A percentile compares a stretch with the other conserved stretches of the same genome.
These are phyloP conservation scores for Alternaria infectoria DNA, from an alignment of 2,329 filamentous ascomycete genomes.

Conservation along the genomic window DNA sequence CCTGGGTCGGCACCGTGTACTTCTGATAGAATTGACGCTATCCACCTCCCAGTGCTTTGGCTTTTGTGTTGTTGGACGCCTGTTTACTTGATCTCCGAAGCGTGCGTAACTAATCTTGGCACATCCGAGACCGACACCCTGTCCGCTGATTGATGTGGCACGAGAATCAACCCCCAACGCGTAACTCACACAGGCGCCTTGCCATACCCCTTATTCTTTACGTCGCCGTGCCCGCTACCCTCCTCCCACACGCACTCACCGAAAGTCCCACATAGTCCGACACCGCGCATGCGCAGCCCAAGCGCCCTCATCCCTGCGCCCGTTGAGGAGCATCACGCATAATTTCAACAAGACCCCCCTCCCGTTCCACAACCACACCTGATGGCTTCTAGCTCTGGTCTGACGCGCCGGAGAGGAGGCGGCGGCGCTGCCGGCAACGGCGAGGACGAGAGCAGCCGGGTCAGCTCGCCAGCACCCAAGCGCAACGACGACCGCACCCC, in stretches of 20 bases:
- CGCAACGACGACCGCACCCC: constrained; percentile 65
- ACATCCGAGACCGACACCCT: constrained; percentile 17
- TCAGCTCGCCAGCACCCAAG: constrained; percentile 68
- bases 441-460: constrained; percentile 68
- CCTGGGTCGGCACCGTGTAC: constrained; percentile 44
- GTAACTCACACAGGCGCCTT: constrained; percentile 22
- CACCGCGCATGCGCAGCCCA: constrained; percentile 42
- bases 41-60: constrained; percentile 28
- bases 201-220: constrained; percentile 26
- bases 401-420: constrained; percentile 71
- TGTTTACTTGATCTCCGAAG: constrained; percentile 9
- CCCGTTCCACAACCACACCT: constrained; percentile 36
- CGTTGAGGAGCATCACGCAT: constrained; percentile 40
- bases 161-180: constrained; percentile 29
- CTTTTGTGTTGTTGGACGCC: constrained; percentile 10
- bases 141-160: constrained; percentile 32
- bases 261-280: constrained; percentile 17
- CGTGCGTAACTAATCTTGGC: constrained; percentile 26
- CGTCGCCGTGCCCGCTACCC: constrained; percentile 14
- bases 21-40: constrained; percentile 45
- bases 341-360: constrained; percentile 40
- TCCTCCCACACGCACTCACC: constrained; percentile 17
- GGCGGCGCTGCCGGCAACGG: constrained; percentile 64
- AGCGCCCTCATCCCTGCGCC: constrained; percentile 43
- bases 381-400: constrained; percentile 75